Evolutionary conservation across 2,329 filamentous ascomycete species (phyloP).

Genomic region (Botrytis galanthina): DNA sequence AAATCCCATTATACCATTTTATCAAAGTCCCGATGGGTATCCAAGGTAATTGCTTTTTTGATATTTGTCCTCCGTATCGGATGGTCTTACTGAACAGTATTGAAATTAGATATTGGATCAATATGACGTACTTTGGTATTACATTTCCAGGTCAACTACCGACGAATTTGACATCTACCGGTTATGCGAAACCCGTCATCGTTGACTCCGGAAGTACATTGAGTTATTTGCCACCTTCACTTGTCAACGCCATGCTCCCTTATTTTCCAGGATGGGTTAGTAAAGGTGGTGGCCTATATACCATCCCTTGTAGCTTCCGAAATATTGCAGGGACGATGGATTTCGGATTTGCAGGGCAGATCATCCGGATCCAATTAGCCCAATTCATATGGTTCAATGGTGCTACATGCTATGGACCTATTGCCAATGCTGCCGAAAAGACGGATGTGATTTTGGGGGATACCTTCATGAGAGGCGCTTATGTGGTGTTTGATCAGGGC

Average conservation of each 20-base stretch:
- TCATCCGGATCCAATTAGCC: slow-evolving; percentile 25
- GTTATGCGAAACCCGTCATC: slow-evolving; percentile 22
- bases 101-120: slow-evolving; percentile 28
- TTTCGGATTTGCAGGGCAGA: slow-evolving; percentile 26
- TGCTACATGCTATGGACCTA: slow-evolving; percentile 17
- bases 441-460: slow-evolving; percentile 18
- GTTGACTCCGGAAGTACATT: slow-evolving; percentile 27
- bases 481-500: slow-evolving; percentile 31
- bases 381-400: slow-evolving; percentile 26
- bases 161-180: neutral
- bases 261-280: slow-evolving; percentile 24
- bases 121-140: slow-evolving; percentile 27
- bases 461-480: slow-evolving; percentile 26
- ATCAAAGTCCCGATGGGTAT: slow-evolving; percentile 23
- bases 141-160: slow-evolving; percentile 21
- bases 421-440: slow-evolving; percentile 16
- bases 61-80: neutral
- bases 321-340: slow-evolving; percentile 23
- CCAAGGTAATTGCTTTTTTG: slow-evolving; percentile 15
- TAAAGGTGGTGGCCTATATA: slow-evolving; percentile 23
- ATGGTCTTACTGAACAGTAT: slow-evolving; percentile 8
- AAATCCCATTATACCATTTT: slow-evolving; percentile 25
- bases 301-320: slow-evolving; percentile 19
- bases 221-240: slow-evolving; percentile 18
- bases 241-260: slow-evolving; percentile 23